Percentiles rank a stretch among this genome's conserved stretches.
phyloP scores from a whole-genome alignment of 164 flowering plant genomes.

The Liriodendron chinense region DNA sequence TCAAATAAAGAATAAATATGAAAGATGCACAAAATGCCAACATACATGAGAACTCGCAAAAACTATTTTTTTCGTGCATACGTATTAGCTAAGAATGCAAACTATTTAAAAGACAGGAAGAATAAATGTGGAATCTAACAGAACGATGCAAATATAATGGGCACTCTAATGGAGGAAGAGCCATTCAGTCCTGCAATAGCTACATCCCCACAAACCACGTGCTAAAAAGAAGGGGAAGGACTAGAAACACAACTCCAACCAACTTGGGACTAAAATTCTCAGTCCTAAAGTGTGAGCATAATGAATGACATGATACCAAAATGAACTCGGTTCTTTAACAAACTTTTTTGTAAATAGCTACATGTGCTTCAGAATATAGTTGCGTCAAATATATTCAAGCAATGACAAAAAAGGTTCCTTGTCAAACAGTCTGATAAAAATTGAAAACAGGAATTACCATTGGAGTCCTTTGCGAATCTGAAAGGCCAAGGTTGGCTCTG shows the following conservation, averaged over 20 bases:
- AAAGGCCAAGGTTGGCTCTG: constrained; percentile 95
- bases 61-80: too few relatives aligned
- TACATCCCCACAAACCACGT: not conserved
- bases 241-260: not conserved
- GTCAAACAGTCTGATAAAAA: not conserved
- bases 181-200: too few relatives aligned
- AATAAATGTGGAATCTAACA: too few relatives aligned
- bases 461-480: constrained; percentile 97
- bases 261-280: not conserved
- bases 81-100: too few relatives aligned
- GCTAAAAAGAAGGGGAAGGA: not conserved
- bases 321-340: not conserved
- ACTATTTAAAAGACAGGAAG: too few relatives aligned
- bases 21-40: not conserved
- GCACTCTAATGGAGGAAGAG: too few relatives aligned
- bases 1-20: too few relatives aligned
- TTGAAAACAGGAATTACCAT: constrained; percentile 40
- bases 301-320: not conserved
- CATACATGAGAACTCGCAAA: not conserved
- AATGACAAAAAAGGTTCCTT: not conserved
- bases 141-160: too few relatives aligned
- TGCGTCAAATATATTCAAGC: not conserved
- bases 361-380: not conserved
- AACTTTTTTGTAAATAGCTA: not conserved
- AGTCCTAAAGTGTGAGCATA: too few relatives aligned